Evolutionary conservation across 2,329 filamentous ascomycete species (phyloP).

Genomic region (Gremmenia infestans): DNA sequence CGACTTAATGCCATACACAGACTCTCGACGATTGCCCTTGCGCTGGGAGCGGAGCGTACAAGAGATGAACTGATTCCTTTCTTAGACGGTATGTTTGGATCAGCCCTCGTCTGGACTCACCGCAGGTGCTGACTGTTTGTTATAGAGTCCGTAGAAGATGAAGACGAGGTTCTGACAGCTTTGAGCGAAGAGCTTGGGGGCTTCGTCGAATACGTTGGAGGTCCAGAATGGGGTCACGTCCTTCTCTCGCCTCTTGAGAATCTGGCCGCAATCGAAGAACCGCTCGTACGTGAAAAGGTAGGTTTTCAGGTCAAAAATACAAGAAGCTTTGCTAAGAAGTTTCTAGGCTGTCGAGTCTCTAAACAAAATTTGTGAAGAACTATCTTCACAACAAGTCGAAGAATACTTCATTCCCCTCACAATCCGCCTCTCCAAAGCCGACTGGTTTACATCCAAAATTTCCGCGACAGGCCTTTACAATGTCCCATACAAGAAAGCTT

Average conservation of each 20-base stretch:
- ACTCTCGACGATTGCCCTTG: slow-evolving; percentile 95
- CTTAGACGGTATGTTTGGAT: slow-evolving; percentile 74
- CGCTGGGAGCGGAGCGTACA: slow-evolving; percentile 91
- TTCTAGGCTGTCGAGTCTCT: slow-evolving; percentile 90
- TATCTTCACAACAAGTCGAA: slow-evolving; percentile 90
- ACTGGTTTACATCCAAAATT: slow-evolving; percentile 99
- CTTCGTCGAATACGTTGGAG: slow-evolving; percentile 97
- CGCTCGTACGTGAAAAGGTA: slow-evolving; percentile 96
- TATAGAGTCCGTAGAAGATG: slow-evolving; percentile 95
- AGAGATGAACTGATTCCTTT: slow-evolving; percentile 98
- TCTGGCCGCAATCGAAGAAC: slow-evolving; percentile 96
- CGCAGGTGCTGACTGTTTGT: slow-evolving; percentile 29
- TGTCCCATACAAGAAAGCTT: slow-evolving; percentile 87
- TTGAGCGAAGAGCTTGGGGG: slow-evolving; percentile 93
- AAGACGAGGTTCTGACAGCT: slow-evolving; percentile 96
- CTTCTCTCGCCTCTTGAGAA: slow-evolving; percentile 97
- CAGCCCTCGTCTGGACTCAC: background rate
- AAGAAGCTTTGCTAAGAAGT: slow-evolving; percentile 13
- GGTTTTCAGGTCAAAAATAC: slow-evolving; percentile 12
- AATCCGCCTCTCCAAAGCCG: slow-evolving; percentile 93
- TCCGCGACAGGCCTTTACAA: slow-evolving; percentile 95
- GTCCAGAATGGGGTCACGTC: slow-evolving; percentile 89
- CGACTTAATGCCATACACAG: slow-evolving; percentile 98
- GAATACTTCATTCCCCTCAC: slow-evolving; percentile 96
- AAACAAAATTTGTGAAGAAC: slow-evolving; percentile 96